Percentiles rank a stretch among this genome's conserved stretches.
These are phyloP conservation scores for Colletotrichum paranaense DNA, from an alignment of 2,329 filamentous ascomycete genomes.

Conservation along the genomic window DNA sequence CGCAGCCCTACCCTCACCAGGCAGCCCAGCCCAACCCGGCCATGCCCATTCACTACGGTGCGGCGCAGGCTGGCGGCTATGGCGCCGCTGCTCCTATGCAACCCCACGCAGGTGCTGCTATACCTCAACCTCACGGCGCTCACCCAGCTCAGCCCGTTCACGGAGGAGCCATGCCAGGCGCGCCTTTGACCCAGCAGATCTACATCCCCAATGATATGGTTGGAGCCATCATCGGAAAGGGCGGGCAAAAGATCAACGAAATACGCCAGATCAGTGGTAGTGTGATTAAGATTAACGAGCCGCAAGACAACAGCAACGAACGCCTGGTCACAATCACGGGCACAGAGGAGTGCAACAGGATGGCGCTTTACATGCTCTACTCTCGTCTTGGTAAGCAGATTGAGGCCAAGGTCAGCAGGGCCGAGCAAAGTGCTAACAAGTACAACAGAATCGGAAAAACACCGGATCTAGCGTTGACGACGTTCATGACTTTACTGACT, in stretches of 20 bases:
- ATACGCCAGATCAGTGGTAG: constrained; percentile 96
- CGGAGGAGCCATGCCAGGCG: constrained; percentile 72
- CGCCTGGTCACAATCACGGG: constrained; percentile 96
- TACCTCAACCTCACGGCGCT: constrained; percentile 65
- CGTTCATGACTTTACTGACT: constrained; percentile 36
- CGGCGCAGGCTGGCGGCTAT: constrained; percentile 76
- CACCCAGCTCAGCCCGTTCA: constrained; percentile 77
- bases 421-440: constrained; percentile 40
- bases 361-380: constrained; percentile 99
- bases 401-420: constrained; percentile 34
- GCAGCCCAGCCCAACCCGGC: constrained; percentile 72
- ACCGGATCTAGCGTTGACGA: constrained; percentile 50
- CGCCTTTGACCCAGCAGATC: constrained; percentile 96
- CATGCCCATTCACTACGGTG: constrained; percentile 80
- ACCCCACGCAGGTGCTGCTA: constrained; percentile 72
- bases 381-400: constrained; percentile 84
- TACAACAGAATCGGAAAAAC: constrained; percentile 56
- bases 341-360: constrained; percentile 98
- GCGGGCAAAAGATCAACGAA: constrained; percentile 98
- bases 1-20: constrained; percentile 78
- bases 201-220: constrained; percentile 99
- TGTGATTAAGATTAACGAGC: constrained; percentile 99
- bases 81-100: constrained; percentile 83
- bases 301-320: constrained; percentile 98
- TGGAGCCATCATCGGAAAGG: constrained; percentile 98